Conservation (phyloP, 345 rosid genomes). For the Salix udensis region DNA sequence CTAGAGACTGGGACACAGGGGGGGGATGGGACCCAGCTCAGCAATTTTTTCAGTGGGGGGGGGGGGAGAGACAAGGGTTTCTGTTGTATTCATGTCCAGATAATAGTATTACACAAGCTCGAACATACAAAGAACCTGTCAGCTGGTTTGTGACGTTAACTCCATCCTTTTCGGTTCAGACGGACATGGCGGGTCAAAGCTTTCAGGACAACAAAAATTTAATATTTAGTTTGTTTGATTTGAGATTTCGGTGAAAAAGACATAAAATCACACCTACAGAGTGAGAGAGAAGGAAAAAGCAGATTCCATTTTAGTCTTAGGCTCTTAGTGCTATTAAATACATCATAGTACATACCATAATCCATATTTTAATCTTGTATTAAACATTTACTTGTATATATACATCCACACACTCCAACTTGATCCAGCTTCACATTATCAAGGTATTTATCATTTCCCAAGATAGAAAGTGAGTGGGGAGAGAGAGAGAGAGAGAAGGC, state of each 20-base stretch:
- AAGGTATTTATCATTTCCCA: conserved; percentile 22
- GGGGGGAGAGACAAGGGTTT: background rate
- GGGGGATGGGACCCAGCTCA: conserved; percentile 29
- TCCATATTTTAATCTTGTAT: conserved; percentile 2
- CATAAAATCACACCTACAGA: conserved; percentile 21
- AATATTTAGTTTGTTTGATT: conserved; percentile 20
- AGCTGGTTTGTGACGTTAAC: conserved; percentile 18
- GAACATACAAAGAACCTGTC: conserved; percentile 17
- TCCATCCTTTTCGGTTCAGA: conserved; percentile 22
- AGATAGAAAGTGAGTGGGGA: background rate
- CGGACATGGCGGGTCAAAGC: conserved; percentile 39
- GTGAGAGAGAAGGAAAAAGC: background rate
- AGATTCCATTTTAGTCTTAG: conserved; percentile 29
- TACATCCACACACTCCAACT: conserved; percentile 29
- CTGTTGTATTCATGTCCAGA: background rate
- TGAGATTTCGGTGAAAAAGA: conserved; percentile 52
- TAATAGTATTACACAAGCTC: background rate
- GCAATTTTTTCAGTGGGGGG: conserved; percentile 10
- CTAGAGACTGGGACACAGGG: background rate
- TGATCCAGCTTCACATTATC: conserved; percentile 27
- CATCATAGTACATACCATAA: conserved; percentile 5
- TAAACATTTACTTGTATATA: background rate
- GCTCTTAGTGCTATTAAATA: conserved; percentile 4
- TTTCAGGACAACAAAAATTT: conserved; percentile 12
- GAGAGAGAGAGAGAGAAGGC: background rate